Evolutionary conservation across 108 stramenopile genomes (phyloP), one percentile per base, ranked within the genome.

Genomic region (Fistulifera pelliculosa): DNA sequence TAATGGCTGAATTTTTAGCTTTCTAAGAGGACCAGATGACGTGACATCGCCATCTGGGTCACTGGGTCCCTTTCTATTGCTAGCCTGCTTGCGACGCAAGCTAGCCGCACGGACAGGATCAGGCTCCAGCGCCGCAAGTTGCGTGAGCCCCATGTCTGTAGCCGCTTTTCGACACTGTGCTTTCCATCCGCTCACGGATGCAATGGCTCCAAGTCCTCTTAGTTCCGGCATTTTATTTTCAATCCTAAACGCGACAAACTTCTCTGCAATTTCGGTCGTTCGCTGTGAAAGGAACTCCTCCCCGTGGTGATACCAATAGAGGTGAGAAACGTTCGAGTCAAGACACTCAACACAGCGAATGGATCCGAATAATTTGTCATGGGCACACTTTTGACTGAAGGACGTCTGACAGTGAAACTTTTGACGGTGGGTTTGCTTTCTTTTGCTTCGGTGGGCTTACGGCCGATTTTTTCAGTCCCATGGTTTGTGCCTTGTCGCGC

Each of bases 161-260:
- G 49, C 50, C 17, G 51, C 51, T 26, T 68, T 73, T 27, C 76
- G 26, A 10, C 73, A 70, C 18, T 67, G 44, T 4, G 65, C 69
- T 39, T 78, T 78, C 77, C 77, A 78, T 27, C 73, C 73, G 54
- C 61, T 67, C 18, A 75, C 62, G 0, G 69, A 68, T 18, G 78
- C 71, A 27, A 75, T 74, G 10, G 73, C 57, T 4, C 78, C 78
- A n/a, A 61, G 39, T 10, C 78, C 78, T 38, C 75, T 79, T 26
- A 79, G 40, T 11, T 38, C 59, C n/a, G 65, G 25, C 69, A 77
- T 70, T 6, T 56, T 11, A 11, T 21, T 45, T 11, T 19, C 7
- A 45, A 21, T 44, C 22, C 56, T 19, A 18, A 40, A 79, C 18
- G 49, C 48, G 13, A 72, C 49, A 41, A 73, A 73, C n/a, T 49